phyloP scores from a whole-genome alignment of 2,329 filamentous ascomycete genomes.

The Trichoderma oligosporum region DNA sequence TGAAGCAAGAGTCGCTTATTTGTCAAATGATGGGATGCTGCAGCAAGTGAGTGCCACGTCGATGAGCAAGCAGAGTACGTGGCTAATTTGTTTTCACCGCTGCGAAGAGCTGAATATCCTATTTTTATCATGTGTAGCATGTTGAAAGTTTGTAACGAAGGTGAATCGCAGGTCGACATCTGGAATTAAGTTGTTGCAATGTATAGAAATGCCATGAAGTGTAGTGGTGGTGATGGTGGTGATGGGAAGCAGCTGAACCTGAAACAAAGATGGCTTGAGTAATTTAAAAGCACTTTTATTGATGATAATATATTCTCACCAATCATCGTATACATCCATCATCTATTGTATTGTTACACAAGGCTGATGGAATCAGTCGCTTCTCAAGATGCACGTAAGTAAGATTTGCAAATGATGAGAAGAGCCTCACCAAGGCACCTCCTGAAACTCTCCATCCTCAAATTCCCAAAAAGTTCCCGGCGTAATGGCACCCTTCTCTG shows the following conservation, averaged over 20 bases:
- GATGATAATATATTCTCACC: too few relatives aligned
- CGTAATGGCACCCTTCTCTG: constrained; percentile 1
- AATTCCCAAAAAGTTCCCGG: constrained; percentile 16
- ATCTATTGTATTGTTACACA: too few relatives aligned
- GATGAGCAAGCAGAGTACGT: not conserved
- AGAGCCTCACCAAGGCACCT: constrained; percentile 5
- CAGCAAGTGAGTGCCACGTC: constrained; percentile 1
- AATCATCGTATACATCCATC: not conserved
- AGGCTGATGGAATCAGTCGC: too few relatives aligned
- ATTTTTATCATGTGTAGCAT: not conserved
- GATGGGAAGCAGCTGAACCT: too few relatives aligned
- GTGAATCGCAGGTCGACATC: too few relatives aligned
- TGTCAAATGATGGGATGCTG: not conserved
- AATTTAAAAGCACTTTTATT: too few relatives aligned
- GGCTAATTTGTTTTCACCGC: not conserved
- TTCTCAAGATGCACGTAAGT: not conserved
- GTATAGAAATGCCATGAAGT: too few relatives aligned
- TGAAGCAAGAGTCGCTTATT: not conserved
- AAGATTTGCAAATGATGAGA: not conserved
- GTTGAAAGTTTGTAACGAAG: too few relatives aligned
- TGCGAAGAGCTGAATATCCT: not conserved
- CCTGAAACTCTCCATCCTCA: constrained; percentile 3
- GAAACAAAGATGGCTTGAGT: too few relatives aligned
- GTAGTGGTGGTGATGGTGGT: too few relatives aligned
- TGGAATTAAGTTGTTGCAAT: too few relatives aligned